Base-by-base conservation (phyloP, 768 basidiomycete species). In the Leccinum olivaceopallidum region DNA sequence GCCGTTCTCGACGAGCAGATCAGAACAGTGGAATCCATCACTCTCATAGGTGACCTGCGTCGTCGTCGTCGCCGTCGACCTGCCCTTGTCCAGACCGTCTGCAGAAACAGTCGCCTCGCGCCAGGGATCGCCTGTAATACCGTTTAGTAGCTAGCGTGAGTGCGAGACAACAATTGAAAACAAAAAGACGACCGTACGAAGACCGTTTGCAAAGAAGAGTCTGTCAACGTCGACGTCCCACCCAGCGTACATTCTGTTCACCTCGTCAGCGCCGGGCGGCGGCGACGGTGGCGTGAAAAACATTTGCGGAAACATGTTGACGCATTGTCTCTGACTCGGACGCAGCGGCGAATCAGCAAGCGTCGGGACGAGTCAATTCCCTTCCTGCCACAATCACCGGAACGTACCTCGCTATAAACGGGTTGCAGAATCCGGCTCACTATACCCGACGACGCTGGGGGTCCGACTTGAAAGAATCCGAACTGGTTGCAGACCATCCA, bases 401-500 rank as follows among this genome's bases (percentile, higher is more conserved):
- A 48, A 24, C 48, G 14, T 12, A 49, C 22, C 24, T 49, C 48
- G 24, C 13, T 5, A 0, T 48, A 48, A 12, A 14, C 13, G 8
- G 20, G 47, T 20, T 48, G 47, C 13, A 48, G 47, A 6, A 48
- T 48, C 6, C 47, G 47, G 22, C 47, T 48, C 22, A 48, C 47
- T 20, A 24, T 48, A 16, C 14, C 39, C 18, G 34, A 13, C 34
- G 39, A 16, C 37, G 37, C 1, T 6, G 80, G 80, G 6, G 80
- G 78, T 36, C 78, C 73, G 5, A 71, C 76, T 61, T 74, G 74
- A 61, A 69, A 76, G 60, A 62, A 88, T 28, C 89, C 89, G 2
- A 90, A 80, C 74, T 90, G 81, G 65, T 87, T 89, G 67, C 89
- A 90, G 5, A 87, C 83, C 67, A 88, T 84, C 89, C 89, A 90